Conservation (phyloP, 306 rosid species). For the Fragaria nilgerrensis region DNA sequence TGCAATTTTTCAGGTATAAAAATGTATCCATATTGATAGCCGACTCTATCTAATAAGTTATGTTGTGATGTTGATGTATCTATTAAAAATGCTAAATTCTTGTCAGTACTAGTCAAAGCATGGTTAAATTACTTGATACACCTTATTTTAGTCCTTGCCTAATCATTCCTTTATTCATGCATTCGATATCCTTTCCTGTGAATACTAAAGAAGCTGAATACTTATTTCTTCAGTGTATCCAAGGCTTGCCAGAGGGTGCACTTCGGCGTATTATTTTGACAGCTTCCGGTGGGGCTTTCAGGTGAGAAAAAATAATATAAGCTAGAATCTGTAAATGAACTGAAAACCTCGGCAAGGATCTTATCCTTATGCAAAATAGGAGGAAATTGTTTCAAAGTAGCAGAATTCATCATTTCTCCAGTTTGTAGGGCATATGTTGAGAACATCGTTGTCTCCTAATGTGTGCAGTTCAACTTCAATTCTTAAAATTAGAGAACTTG, state of each 20-base stretch:
- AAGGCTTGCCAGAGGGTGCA: conserved; percentile 87
- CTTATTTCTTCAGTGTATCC: conserved; percentile 74
- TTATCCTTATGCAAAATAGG: conserved; percentile 5
- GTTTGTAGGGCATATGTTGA: background rate
- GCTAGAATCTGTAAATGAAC: conserved; percentile 4
- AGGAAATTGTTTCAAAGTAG: background rate
- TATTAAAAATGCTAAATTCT: background rate
- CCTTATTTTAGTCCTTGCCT: conserved; percentile 10
- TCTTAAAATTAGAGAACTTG: background rate
- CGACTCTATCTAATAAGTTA: conserved; percentile 9
- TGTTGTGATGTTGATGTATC: conserved; percentile 12
- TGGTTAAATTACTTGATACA: background rate
- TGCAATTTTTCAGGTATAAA: conserved; percentile 91
- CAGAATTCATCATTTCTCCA: background rate
- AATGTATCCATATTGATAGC: background rate
- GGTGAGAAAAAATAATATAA: conserved; percentile 43
- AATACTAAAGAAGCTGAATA: conserved; percentile 23
- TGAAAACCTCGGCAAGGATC: conserved; percentile 20
- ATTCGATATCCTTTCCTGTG: background rate
- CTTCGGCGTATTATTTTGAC: conserved; percentile 86
- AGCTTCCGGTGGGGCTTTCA: conserved; percentile 97
- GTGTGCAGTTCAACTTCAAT: background rate
- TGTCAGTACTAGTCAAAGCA: background rate
- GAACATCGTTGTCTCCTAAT: background rate
- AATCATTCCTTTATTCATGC: conserved; percentile 15